Evolutionary conservation across 75 land plant species (phyloP).

Genomic region (Isoetes taiwanensis): DNA sequence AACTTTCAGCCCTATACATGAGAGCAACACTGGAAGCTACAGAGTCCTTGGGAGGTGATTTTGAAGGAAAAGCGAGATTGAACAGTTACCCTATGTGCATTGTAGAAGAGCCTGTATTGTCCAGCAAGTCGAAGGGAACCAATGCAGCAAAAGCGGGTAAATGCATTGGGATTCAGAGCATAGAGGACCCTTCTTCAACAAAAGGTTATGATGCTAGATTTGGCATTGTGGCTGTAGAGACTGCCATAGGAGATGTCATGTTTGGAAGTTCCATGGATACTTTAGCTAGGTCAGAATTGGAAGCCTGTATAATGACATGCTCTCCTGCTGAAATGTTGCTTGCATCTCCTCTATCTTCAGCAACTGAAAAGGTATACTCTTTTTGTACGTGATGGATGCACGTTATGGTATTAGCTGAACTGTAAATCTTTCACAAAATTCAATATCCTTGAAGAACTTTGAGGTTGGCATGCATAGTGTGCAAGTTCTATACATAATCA

Average conservation of each 20-base stretch:
- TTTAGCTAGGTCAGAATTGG: constrained; percentile 58
- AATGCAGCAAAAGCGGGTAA: too few relatives aligned
- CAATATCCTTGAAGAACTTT: too few relatives aligned
- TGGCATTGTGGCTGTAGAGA: constrained; percentile 77
- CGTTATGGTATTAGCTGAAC: too few relatives aligned
- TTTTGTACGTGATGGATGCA: too few relatives aligned
- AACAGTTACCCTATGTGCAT: constrained; percentile 71
- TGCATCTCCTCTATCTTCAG: constrained; percentile 47
- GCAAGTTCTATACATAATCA: too few relatives aligned
- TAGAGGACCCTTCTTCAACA: too few relatives aligned
- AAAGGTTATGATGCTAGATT: constrained; percentile 48
- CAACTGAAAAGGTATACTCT: constrained; percentile 85
- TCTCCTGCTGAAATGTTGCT: constrained; percentile 76
- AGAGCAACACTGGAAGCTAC: constrained; percentile 84
- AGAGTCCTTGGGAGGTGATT: constrained; percentile 50
- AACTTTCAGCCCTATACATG: constrained; percentile 77
- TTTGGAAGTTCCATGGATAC: constrained; percentile 70
- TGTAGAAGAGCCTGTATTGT: too few relatives aligned
- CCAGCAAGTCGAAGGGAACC: too few relatives aligned
- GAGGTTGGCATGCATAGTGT: too few relatives aligned
- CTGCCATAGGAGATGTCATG: constrained; percentile 84
- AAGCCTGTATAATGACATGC: constrained; percentile 58
- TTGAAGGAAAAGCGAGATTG: constrained; percentile 22
- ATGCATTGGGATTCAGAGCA: too few relatives aligned
- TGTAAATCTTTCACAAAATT: too few relatives aligned